A percentile compares a stretch with the other conserved stretches of the same genome.
phyloP scores from a whole-genome alignment of 2,329 filamentous ascomycete species.

The Zasmidium citrigriseum region DNA sequence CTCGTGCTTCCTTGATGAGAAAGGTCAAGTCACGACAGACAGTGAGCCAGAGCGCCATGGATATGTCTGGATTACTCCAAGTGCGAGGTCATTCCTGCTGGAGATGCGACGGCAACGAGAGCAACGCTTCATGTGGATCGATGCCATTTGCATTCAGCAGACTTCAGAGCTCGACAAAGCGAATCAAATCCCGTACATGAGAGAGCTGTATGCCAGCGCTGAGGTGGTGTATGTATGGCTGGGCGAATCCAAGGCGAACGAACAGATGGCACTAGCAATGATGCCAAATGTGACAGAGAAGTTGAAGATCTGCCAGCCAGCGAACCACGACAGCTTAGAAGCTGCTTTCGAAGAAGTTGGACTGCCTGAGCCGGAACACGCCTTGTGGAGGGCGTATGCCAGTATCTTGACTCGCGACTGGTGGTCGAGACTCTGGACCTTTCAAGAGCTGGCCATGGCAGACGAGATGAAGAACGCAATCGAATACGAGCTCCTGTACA shows the following conservation, averaged over 20 bases:
- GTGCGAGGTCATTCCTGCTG: neutral
- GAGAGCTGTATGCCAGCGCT: neutral
- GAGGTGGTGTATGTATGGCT: conserved; percentile 1
- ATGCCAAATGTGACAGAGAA: conserved; percentile 4
- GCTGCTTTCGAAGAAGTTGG: neutral
- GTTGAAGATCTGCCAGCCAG: neutral
- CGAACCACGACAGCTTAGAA: neutral
- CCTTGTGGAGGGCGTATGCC: neutral
- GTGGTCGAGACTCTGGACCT: conserved; percentile 3
- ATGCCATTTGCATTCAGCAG: conserved; percentile 6
- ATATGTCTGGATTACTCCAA: neutral
- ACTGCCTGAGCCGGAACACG: neutral
- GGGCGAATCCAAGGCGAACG: neutral
- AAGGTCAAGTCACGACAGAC: neutral
- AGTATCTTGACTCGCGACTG: conserved; percentile 1
- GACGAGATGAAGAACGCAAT: neutral
- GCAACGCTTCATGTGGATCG: conserved; percentile 4
- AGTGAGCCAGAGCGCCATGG: neutral
- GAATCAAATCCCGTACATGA: conserved; percentile 1
- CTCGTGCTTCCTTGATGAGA: neutral
- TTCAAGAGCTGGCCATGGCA: conserved; percentile 5
- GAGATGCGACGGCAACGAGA: neutral
- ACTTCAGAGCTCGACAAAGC: neutral
- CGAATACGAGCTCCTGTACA: neutral
- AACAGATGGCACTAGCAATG: neutral